Base-by-base conservation (phyloP, 768 basidiomycete genomes). In the Austroboletus eburneus region DNA sequence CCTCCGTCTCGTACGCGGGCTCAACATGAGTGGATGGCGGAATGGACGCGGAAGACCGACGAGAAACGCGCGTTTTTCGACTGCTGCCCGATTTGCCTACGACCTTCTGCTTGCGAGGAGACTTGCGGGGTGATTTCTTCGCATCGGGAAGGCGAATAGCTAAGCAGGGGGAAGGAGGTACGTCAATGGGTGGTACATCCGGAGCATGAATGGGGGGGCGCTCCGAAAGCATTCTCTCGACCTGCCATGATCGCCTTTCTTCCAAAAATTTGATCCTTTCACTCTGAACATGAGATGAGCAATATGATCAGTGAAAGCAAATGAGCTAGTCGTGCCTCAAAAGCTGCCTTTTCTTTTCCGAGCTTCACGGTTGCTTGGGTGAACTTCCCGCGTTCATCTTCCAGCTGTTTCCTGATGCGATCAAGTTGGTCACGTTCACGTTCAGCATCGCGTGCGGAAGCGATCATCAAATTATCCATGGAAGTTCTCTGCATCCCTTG, bases 241-340 rank as follows among this genome's bases (percentile, higher is more conserved):
- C 76, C 46, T 83, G 75, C 86, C 83, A 87, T n/a, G 74, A 68
- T n/a, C 83, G 76, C 57, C 79, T 85, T 61, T 89, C 87, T 51
- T 88, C 84, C 39, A 77, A 36, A 34, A 88, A 72, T 45, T 72
- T 74, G 22, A 79, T 58, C 18, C 78, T 75, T 57, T 87, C 83
- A 9, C 75, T 76, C 87, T 89, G 54, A 42, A 33, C 37, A 21
- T 27, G 22, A 25, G 32, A 34, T 58, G 32, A 50, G 48, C 35
- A 36, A 36, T 13, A 18, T 22, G n/a, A 16, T 22, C n/a, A 18
- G 22, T 21, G 14, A 25, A 44, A 41, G 40, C 13, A 43, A 13
- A 34, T 45, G n/a, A 30, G 36, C 0, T n/a, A 24, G 46, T 48
- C 47, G 37, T 60, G 87, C 88, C 78, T 89, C 85, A 12, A 90